Evolutionary conservation across 2,329 filamentous ascomycete genomes (phyloP).

Genomic region (Chaetomiaceae sp.): DNA sequence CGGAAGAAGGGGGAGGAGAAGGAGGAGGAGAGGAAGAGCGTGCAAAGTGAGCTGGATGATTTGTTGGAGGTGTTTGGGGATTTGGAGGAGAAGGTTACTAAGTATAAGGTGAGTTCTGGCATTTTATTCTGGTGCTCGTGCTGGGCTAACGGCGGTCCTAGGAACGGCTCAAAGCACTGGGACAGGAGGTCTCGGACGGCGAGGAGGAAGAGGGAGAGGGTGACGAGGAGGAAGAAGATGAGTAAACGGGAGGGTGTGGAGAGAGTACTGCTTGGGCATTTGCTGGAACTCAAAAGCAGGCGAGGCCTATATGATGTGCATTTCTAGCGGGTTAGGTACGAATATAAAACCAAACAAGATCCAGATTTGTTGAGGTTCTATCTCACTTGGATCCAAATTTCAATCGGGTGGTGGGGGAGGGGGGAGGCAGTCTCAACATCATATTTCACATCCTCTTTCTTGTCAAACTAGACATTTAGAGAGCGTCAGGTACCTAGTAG

Average conservation of each 20-base stretch:
- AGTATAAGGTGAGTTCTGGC: conserved; percentile 61
- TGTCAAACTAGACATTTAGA: no score
- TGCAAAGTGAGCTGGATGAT: conserved; percentile 74
- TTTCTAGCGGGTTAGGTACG: conserved; percentile 6
- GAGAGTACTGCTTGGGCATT: neutral
- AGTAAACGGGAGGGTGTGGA: conserved; percentile 23
- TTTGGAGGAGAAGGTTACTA: conserved; percentile 69
- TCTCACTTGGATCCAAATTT: no score
- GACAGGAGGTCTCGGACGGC: conserved; percentile 70
- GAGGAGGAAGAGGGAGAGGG: conserved; percentile 62
- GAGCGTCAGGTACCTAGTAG: no score
- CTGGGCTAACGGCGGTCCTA: conserved; percentile 30
- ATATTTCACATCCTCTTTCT: no score
- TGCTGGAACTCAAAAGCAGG: conserved; percentile 4
- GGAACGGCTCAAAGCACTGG: conserved; percentile 60
- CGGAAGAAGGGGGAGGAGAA: conserved; percentile 40
- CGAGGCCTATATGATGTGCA: conserved; percentile 3
- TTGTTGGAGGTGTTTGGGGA: conserved; percentile 77
- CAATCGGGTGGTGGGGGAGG: no score
- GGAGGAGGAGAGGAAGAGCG: conserved; percentile 57
- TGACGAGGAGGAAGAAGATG: conserved; percentile 50
- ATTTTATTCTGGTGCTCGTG: neutral
- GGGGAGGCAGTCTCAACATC: no score
- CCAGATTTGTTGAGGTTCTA: no score
- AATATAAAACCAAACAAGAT: neutral